Base-by-base conservation (phyloP, 1,139 yeast genomes). In the Hansenula sp. region DNA sequence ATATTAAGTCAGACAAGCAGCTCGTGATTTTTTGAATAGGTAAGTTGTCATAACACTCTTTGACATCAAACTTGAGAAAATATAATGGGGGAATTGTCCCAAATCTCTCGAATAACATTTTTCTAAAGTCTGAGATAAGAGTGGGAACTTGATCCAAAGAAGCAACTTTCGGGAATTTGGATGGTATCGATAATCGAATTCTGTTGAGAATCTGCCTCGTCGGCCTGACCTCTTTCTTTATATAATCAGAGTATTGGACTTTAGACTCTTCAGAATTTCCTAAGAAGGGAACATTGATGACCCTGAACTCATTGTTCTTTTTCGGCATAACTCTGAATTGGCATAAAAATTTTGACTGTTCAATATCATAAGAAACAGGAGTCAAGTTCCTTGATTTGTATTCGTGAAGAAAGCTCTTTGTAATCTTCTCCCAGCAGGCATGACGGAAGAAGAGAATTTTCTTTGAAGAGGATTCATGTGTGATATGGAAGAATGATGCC, bases 21-120 rank as follows among this genome's bases (percentile, higher is more conserved):
- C 61, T 52, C 3, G 69, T 46, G 1, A 83, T 73, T 41, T 66
- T 66, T 0, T 56, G 53, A 34, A 76, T 77, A 7, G 88, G 82
- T 17, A 90, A 67, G 4, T 81, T 75, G 53, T 92, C 97, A 56
- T 82, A 92, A 43, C 97, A 89, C 14, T 81, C 73, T 42, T 73
- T 71, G 55, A 87, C 79, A 57, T 92, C 98, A 55, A 88, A 84
- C 51, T 86, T 87, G 28, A 83, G 66, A 32, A 76, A 73, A 53
- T 66, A 75, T 1, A 82, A 52, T 11, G 52, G 42, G 0, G 78
- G 79, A 1, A 72, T 21, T 0, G 24, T 31, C 0, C 53, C 37
- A 16, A 13, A 2, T 19, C 6, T 22, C 6, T 3, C 21, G 36
- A 30, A 30, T 52, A 45, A 8, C 50, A 45, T 2, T 39, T 14